These are phyloP conservation scores for Pyricularia sp. DNA, from an alignment of 2,329 filamentous ascomycete genomes.

Conservation along the genomic window DNA sequence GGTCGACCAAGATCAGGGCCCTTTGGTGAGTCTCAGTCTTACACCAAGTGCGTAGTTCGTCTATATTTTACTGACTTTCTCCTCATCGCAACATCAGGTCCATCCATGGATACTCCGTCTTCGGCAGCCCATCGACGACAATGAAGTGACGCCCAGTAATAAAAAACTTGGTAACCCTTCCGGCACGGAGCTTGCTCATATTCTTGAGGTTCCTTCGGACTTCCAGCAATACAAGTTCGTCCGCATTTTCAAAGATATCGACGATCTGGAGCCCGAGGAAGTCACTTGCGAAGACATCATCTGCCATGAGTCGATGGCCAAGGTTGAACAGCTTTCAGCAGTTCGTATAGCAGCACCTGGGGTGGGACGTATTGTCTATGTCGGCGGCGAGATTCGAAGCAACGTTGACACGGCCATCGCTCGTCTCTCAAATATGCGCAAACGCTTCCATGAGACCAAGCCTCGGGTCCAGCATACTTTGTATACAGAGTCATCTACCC, in stretches of 20 bases:
- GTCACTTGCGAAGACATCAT: constrained; percentile 12
- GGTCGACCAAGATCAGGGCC: background rate
- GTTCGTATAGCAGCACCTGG: constrained; percentile 8
- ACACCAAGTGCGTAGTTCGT: background rate
- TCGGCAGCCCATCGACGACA: background rate
- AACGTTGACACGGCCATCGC: constrained; percentile 5
- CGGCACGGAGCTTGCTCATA: background rate
- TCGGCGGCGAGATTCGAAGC: constrained; percentile 7
- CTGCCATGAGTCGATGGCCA: constrained; percentile 1
- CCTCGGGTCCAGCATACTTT: constrained; percentile 12
- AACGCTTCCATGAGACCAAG: background rate
- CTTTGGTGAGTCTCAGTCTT: background rate
- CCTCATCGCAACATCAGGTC: background rate
- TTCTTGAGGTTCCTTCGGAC: background rate
- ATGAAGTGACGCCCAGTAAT: background rate
- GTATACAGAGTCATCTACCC: constrained; percentile 14
- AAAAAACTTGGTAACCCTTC: background rate
- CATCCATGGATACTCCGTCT: background rate
- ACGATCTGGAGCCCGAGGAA: constrained; percentile 10
- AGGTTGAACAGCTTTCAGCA: constrained; percentile 8
- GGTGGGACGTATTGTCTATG: constrained; percentile 11
- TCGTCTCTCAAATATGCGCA: constrained; percentile 14
- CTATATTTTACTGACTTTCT: background rate
- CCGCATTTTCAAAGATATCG: constrained; percentile 15
- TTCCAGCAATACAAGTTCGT: background rate